Evolutionary conservation across 441 rosid species (phyloP).

Genomic region (Erodium trifolium): DNA sequence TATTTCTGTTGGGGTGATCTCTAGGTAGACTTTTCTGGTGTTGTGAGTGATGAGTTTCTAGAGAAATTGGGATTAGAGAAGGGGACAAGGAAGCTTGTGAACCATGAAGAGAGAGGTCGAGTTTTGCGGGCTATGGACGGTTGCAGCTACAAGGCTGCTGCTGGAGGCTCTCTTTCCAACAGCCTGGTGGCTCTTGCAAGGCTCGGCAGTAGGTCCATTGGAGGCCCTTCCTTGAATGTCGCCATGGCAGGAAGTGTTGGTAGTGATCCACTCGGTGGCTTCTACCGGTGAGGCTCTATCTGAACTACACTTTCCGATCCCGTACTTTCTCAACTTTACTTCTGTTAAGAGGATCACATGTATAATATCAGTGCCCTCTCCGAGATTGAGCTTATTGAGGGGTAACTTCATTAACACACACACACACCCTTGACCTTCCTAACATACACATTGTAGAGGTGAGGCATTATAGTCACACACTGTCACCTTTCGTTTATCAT

Average conservation of each 20-base stretch:
- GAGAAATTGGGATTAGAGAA: slow-evolving; percentile 27
- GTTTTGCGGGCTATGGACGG: slow-evolving; percentile 96
- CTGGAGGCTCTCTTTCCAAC: slow-evolving; percentile 95
- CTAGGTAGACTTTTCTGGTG: slow-evolving; percentile 11
- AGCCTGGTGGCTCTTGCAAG: slow-evolving; percentile 84
- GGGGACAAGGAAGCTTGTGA: slow-evolving; percentile 80
- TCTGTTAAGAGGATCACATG: background rate
- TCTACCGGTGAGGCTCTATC: slow-evolving; percentile 53
- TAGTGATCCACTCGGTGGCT: slow-evolving; percentile 81
- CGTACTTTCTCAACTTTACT: background rate
- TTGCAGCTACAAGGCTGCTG: slow-evolving; percentile 95
- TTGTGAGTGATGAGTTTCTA: too few species aligned
- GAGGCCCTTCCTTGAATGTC: slow-evolving; percentile 56
- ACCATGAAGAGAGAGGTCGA: slow-evolving; percentile 92
- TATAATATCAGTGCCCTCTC: background rate
- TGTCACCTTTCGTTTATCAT: too few species aligned
- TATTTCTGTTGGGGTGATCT: background rate
- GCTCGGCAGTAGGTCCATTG: slow-evolving; percentile 51
- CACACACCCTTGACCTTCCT: too few species aligned
- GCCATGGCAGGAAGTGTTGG: slow-evolving; percentile 96
- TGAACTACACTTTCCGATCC: slow-evolving; percentile 5
- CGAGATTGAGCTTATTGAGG: background rate
- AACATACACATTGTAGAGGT: too few species aligned
- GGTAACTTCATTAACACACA: too few species aligned
- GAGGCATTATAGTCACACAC: too few species aligned